Evolutionary conservation across 768 basidiomycete species (phyloP).

Genomic region (Suillus americanus): DNA sequence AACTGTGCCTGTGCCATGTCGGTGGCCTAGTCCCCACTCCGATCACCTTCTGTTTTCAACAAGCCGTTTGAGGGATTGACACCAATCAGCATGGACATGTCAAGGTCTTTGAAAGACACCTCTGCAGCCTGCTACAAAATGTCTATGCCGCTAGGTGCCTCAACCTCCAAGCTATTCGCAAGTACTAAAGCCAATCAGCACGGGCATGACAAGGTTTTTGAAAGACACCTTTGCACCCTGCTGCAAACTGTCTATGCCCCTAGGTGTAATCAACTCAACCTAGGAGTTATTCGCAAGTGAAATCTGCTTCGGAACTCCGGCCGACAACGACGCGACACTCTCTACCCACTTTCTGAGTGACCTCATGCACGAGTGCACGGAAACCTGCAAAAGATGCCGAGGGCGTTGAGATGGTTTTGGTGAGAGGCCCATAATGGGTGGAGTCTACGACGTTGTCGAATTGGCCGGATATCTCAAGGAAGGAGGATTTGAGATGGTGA

Average conservation of each 20-base stretch:
- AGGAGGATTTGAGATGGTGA: conserved; percentile 44
- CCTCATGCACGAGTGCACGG: conserved; percentile 31
- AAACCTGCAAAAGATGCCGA: neutral
- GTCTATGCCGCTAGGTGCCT: conserved; percentile 19
- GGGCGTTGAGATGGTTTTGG: conserved; percentile 27
- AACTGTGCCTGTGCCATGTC: too few relatives aligned
- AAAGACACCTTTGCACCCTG: conserved; percentile 37
- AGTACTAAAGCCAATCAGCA: conserved; percentile 65
- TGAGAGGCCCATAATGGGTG: neutral
- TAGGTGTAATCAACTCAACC: conserved; percentile 36
- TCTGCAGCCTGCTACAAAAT: conserved; percentile 17
- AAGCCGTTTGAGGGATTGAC: conserved; percentile 69
- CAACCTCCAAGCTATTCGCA: conserved; percentile 42
- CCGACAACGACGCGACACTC: conserved; percentile 41
- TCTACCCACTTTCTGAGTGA: conserved; percentile 38
- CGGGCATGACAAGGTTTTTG: conserved; percentile 45
- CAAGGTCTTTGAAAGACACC: conserved; percentile 46
- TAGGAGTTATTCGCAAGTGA: conserved; percentile 47
- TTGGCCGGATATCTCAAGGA: conserved; percentile 43
- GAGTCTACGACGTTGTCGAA: conserved; percentile 56
- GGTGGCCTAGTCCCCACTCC: too few relatives aligned
- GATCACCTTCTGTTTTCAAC: conserved; percentile 64
- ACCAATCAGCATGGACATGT: conserved; percentile 61
- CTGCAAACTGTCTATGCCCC: neutral
- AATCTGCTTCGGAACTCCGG: conserved; percentile 50